These are phyloP conservation scores for Debaryomyces singareniensis DNA, from an alignment of 1,139 yeast species.

Conservation along the genomic window DNA sequence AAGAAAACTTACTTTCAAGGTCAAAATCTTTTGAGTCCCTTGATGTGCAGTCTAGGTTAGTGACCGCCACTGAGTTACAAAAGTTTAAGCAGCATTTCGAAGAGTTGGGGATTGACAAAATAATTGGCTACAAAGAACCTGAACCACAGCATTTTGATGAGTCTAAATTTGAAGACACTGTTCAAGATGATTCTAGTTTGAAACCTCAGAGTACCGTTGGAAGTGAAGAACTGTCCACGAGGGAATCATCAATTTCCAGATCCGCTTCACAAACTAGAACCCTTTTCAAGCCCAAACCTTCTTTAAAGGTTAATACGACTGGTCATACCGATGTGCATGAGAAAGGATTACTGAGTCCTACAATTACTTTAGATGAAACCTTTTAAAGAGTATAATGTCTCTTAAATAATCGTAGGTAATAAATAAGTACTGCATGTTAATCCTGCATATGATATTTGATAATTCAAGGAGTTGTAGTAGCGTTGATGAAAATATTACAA, in stretches of 20 bases:
- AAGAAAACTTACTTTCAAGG: constrained; percentile 35
- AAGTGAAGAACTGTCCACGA: background rate
- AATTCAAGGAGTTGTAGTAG: too few species aligned
- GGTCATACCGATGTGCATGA: constrained; percentile 6
- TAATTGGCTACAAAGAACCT: constrained; percentile 32
- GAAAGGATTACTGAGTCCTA: constrained; percentile 20
- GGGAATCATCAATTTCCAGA: constrained; percentile 9
- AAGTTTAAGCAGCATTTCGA: constrained; percentile 21
- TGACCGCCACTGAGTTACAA: constrained; percentile 16
- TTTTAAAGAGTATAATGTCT: constrained; percentile 8
- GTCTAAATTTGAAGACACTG: constrained; percentile 12
- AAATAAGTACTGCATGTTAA: too few species aligned
- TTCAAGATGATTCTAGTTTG: background rate
- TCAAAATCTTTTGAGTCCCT: constrained; percentile 33
- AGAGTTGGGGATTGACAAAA: constrained; percentile 6
- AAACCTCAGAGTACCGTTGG: too few species aligned
- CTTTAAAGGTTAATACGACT: constrained; percentile 14
- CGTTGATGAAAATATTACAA: too few species aligned
- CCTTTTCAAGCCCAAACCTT: constrained; percentile 24
- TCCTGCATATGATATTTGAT: too few species aligned
- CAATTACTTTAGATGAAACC: constrained; percentile 35
- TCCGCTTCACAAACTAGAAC: constrained; percentile 28
- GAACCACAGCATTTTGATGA: constrained; percentile 29
- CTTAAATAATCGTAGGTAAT: background rate
- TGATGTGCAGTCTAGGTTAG: constrained; percentile 8